Conservation (phyloP, 768 basidiomycete species). For the Naganishia randhawae region DNA sequence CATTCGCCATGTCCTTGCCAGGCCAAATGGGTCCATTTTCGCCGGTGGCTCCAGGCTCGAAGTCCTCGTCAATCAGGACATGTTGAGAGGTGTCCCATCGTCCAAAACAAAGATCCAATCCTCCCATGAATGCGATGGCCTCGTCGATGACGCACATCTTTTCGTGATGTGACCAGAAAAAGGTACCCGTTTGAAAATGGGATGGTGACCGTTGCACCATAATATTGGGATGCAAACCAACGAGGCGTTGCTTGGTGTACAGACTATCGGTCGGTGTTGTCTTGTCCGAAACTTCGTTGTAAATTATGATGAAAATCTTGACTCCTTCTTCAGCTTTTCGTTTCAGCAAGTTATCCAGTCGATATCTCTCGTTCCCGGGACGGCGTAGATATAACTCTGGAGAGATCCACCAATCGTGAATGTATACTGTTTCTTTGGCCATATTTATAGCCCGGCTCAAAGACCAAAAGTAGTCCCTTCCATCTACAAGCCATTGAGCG, state of each 20-base stretch:
- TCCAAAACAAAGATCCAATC: constrained; percentile 66
- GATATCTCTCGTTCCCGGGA: constrained; percentile 76
- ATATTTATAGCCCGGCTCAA: constrained; percentile 82
- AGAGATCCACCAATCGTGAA: constrained; percentile 90
- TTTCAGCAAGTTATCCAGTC: constrained; percentile 78
- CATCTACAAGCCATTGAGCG: constrained; percentile 97
- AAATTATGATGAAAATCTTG: constrained; percentile 90
- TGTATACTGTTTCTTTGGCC: constrained; percentile 82
- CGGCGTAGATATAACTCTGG: constrained; percentile 78
- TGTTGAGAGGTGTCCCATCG: constrained; percentile 97
- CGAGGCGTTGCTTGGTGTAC: constrained; percentile 82
- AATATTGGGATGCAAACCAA: constrained; percentile 80
- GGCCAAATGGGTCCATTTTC: constrained; percentile 75
- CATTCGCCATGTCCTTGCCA: constrained; percentile 85
- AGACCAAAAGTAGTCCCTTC: constrained; percentile 99
- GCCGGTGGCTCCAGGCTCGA: constrained; percentile 56
- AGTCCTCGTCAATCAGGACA: constrained; percentile 76
- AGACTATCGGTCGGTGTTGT: constrained; percentile 93
- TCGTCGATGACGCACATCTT: constrained; percentile 97
- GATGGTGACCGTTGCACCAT: constrained; percentile 96
- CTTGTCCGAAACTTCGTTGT: constrained; percentile 90
- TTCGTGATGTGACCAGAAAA: constrained; percentile 99
- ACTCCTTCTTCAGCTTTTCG: constrained; percentile 92
- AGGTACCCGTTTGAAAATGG: constrained; percentile 94
- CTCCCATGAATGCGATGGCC: constrained; percentile 96